Evolutionary conservation across 805 yeast genomes (phyloP), one percentile per base, ranked within the genome.

Genomic region (Yamadazyma endophytica): DNA sequence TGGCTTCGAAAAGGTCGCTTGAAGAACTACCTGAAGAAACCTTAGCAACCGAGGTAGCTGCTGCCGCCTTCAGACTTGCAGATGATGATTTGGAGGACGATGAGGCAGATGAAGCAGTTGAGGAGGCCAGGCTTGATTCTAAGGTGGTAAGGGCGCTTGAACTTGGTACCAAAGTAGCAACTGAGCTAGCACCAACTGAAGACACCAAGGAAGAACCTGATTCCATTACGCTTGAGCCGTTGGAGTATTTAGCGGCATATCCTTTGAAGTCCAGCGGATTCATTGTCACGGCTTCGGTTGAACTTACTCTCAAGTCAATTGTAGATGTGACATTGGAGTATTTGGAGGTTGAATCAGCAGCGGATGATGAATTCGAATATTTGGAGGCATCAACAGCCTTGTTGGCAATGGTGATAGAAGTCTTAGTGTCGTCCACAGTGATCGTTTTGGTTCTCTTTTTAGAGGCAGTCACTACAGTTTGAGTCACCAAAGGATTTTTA

Each of bases 1-100:
- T 61, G 3, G 69, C 62, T 11, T 49, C 39, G 50, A 79, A 77
- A n/a, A 80, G 56, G 39, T 72, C 66, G 19, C 61, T 60, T 9
- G 56, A 34, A 37, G 47, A 44, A 29, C 30, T 32, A 12, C 35
- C 45, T 17, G 29, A 30, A 28, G 44, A 24, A 6, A 25, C 11
- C 19, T 40, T 31, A n/a, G 37, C 26, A 17, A 36, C n/a, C 7
- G 36, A 26, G 15, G 41, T 12, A 21, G 37, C 25, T 15, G 35
- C 21, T 16, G 37, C 22, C 6, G 27, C 29, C 3, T 32, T 14
- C 21, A 28, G 17, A 5, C 27, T 2, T 12, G 37, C 30, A n/a
- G 32, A 18, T 20, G 37, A 29, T 13, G 36, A 21, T 15, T 32
- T 15, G 17, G 29, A 28, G 8, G 19, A 4, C 9, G 33, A 26